phyloP scores from a whole-genome alignment of 2,329 filamentous ascomycete species.

The Penicillium oxalicum region DNA sequence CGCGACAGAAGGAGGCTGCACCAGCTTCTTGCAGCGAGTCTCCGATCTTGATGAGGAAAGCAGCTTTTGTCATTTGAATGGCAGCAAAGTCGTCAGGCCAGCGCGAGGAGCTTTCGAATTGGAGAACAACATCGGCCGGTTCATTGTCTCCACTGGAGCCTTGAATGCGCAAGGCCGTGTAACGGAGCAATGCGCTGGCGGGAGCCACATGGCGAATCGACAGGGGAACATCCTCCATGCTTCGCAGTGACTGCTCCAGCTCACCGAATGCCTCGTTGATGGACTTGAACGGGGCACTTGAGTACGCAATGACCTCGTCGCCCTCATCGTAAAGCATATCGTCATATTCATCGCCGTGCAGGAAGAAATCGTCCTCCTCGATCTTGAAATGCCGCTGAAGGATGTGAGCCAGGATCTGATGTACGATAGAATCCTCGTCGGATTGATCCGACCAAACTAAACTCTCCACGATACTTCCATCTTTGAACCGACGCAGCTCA shows the following conservation, averaged over 20 bases:
- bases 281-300: constrained; percentile 54
- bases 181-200: constrained; percentile 66
- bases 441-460: constrained; percentile 71
- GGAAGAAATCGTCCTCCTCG: constrained; percentile 48
- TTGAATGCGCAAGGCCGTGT: constrained; percentile 48
- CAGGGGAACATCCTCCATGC: constrained; percentile 77
- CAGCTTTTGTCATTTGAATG: constrained; percentile 89
- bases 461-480: constrained; percentile 89
- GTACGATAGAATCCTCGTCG: constrained; percentile 58
- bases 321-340: constrained; percentile 26
- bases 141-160: constrained; percentile 18
- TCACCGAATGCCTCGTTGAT: constrained; percentile 64
- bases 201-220: constrained; percentile 74
- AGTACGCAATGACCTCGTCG: constrained; percentile 40
- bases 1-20: constrained; percentile 56
- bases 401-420: constrained; percentile 72
- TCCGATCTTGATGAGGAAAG: constrained; percentile 70
- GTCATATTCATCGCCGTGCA: constrained; percentile 50
- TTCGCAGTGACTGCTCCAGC: constrained; percentile 71
- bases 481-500: constrained; percentile 88
- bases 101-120: constrained; percentile 85
- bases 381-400: constrained; percentile 63
- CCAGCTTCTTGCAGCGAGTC: constrained; percentile 62
- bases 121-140: constrained; percentile 73
- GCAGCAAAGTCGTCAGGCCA: constrained; percentile 91